Evolutionary conservation across 148 eudicot genomes (phyloP), one percentile per base, ranked within the genome.

Genomic region (Limonium bicolor): DNA sequence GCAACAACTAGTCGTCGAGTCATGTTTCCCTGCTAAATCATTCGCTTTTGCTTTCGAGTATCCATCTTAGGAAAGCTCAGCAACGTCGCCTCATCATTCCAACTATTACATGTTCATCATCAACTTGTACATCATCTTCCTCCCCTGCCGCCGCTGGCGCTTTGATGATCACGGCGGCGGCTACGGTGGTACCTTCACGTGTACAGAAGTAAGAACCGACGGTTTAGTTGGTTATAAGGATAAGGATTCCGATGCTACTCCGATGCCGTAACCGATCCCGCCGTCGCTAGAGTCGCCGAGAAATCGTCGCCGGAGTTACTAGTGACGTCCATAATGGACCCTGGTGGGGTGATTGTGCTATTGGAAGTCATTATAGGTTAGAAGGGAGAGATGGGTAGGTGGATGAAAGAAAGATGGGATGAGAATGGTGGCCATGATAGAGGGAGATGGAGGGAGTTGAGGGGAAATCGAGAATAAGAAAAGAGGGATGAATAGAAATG

Each of bases 181-280:
- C 18, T 22, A 20, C 7, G 67, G n/a, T n/a, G n/a, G n/a, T 27
- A 7, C 56, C 67, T 15, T 44, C 35, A 11, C 94, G 56, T 9
- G 92, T 66, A 56, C 97, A 88, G 36, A 67, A 88, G 54, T 83
- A 88, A 14, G 96, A 83, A 20, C 86, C 69, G 0, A 88, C 47
- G n/a, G 92, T 80, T 19, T 83, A 83, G 24, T 90, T 83, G 18
- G 86, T 72, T 57, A 88, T 83, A 29, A 88, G 71, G 37, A 88
- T 55, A 18, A 83, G 77, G 20, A 88, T 70, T 3, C 96, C 96
- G n/a, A 80, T 53, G 1, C 94, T 83, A 88, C 62, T 0, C 94
- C 94, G 23, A 88, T 66, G 18, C 94, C 96, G 39, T 88, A 88
- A 15, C 78, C 70, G 48, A 83, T 80, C 2, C 94, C 86, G 25